These are phyloP conservation scores for Lyophyllum shimeji DNA, from an alignment of 768 basidiomycete species.

Conservation along the genomic window DNA sequence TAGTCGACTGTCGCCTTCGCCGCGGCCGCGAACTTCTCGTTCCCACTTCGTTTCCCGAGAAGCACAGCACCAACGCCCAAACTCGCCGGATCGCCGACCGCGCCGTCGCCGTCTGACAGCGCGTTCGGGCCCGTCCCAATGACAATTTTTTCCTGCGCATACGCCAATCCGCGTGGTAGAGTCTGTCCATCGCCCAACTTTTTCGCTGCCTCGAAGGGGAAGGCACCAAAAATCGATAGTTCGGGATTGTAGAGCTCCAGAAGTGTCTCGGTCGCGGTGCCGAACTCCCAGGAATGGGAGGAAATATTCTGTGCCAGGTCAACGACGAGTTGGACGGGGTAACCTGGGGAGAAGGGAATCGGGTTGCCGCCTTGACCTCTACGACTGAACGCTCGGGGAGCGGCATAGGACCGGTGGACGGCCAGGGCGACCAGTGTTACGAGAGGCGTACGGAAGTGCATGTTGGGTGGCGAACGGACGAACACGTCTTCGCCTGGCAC, in stretches of 20 bases:
- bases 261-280: conserved; percentile 9
- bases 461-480: background rate
- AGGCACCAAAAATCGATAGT: conserved; percentile 4
- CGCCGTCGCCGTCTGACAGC: conserved; percentile 23
- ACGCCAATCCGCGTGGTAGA: conserved; percentile 9
- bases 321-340: conserved; percentile 4
- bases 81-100: conserved; percentile 58
- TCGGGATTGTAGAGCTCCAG: conserved; percentile 12
- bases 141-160: conserved; percentile 9
- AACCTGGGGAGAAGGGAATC: conserved; percentile 4
- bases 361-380: background rate
- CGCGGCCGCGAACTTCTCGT: conserved; percentile 32
- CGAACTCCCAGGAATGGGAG: conserved; percentile 13
- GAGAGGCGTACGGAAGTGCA: background rate
- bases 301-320: conserved; percentile 6
- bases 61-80: conserved; percentile 44
- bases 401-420: background rate
- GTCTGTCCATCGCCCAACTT: background rate
- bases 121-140: conserved; percentile 17
- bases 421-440: background rate
- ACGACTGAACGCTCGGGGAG: background rate
- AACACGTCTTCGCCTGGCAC: background rate
- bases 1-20: conserved; percentile 41
- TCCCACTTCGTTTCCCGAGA: conserved; percentile 30
- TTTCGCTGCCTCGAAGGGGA: conserved; percentile 2